phyloP scores from a whole-genome alignment of 2,329 filamentous ascomycete species.

The Aspergillus udagawae region DNA sequence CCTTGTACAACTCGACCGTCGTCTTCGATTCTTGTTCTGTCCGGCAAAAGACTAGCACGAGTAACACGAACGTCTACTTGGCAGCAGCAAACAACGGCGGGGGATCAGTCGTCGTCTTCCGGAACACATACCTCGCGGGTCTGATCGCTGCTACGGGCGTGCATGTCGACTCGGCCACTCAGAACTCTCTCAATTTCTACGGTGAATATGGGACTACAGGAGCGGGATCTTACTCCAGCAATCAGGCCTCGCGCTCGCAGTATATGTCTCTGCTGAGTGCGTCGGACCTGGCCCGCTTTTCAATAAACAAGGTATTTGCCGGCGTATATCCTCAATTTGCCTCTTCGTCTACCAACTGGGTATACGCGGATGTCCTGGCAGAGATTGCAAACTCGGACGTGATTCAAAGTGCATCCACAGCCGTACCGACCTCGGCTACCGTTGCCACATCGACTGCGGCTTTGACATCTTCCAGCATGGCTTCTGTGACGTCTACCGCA shows the following conservation, averaged over 20 bases:
- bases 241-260: conserved; percentile 28
- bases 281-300: conserved; percentile 33
- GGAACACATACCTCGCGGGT: conserved; percentile 36
- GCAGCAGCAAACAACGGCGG: conserved; percentile 38
- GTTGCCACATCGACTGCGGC: conserved; percentile 3
- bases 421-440: conserved; percentile 1
- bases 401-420: conserved; percentile 16
- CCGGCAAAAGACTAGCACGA: conserved; percentile 27
- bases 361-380: conserved; percentile 33
- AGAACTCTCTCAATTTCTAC: conserved; percentile 33
- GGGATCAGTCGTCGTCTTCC: conserved; percentile 41
- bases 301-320: conserved; percentile 33
- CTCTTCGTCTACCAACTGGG: conserved; percentile 33
- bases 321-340: conserved; percentile 31
- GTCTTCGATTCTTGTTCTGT: conserved; percentile 41
- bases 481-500: conserved; percentile 8
- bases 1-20: conserved; percentile 34
- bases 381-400: conserved; percentile 30
- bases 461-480: conserved; percentile 13
- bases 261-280: conserved; percentile 35
- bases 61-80: conserved; percentile 41
- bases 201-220: conserved; percentile 43
- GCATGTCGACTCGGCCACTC: conserved; percentile 28
- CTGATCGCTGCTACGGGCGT: conserved; percentile 33
- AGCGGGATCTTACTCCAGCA: conserved; percentile 37